A percentile compares a stretch with the other conserved stretches of the same genome.
These are phyloP conservation scores for Daphne laureola DNA, from an alignment of 441 rosid species.

Conservation along the genomic window DNA sequence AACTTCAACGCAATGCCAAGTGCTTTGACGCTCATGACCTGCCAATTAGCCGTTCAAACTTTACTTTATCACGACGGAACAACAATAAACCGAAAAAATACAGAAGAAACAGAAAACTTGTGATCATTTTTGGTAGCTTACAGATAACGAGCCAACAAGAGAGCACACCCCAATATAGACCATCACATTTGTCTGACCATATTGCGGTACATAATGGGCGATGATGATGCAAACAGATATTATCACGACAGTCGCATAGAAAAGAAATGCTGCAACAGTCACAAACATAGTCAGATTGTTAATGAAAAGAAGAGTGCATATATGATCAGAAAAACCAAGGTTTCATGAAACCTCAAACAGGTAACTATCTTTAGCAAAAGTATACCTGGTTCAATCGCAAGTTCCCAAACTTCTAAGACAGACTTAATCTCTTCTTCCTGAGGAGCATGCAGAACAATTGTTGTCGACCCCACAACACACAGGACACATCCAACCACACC, in stretches of 20 bases:
- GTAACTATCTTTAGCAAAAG: neutral
- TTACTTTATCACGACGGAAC: neutral
- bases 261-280: constrained; percentile 36
- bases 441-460: constrained; percentile 62
- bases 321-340: neutral
- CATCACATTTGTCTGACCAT: constrained; percentile 60
- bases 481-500: constrained; percentile 56
- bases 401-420: constrained; percentile 56
- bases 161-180: constrained; percentile 60
- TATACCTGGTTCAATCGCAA: constrained; percentile 65
- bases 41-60: constrained; percentile 16
- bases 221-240: constrained; percentile 39
- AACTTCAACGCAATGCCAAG: constrained; percentile 58
- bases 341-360: neutral
- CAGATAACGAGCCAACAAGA: constrained; percentile 56
- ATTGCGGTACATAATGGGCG: constrained; percentile 35
- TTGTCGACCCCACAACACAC: constrained; percentile 58
- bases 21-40: constrained; percentile 70
- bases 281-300: neutral
- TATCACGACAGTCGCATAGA: constrained; percentile 40
- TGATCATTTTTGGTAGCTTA: constrained; percentile 17
- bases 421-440: constrained; percentile 50
- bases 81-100: neutral
- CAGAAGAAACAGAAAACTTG: neutral
- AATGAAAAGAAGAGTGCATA: neutral